Evolutionary conservation across 805 yeast genomes (phyloP).

Genomic region (Wickerhamomyces canadensis): DNA sequence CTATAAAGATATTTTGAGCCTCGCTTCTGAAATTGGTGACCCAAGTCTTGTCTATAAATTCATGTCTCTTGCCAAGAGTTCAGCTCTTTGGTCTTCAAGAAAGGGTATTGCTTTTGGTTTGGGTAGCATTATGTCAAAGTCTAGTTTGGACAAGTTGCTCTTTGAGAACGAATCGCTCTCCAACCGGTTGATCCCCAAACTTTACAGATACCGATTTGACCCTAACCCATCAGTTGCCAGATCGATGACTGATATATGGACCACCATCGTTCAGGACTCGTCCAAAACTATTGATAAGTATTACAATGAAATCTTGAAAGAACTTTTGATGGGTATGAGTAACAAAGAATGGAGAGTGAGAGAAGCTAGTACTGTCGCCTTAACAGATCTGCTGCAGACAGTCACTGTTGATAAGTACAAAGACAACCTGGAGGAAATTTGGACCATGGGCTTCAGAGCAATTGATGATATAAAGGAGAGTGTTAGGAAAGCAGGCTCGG

Average conservation of each 20-base stretch:
- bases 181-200: constrained; percentile 65
- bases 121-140: constrained; percentile 76
- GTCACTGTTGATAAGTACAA: constrained; percentile 47
- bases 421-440: constrained; percentile 53
- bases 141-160: constrained; percentile 61
- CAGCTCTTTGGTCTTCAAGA: constrained; percentile 87
- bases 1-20: constrained; percentile 78
- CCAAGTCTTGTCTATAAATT: constrained; percentile 91
- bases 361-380: constrained; percentile 76
- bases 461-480: constrained; percentile 95
- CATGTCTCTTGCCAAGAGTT: constrained; percentile 85
- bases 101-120: constrained; percentile 93
- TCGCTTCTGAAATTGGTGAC: constrained; percentile 94
- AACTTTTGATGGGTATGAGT: constrained; percentile 63
- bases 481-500: constrained; percentile 76
- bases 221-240: constrained; percentile 69
- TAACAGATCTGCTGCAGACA: constrained; percentile 64
- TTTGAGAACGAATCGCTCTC: constrained; percentile 49
- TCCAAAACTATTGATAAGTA: constrained; percentile 47
- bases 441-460: constrained; percentile 83
- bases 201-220: constrained; percentile 81
- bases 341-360: constrained; percentile 90
- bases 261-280: constrained; percentile 53
- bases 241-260: constrained; percentile 90
- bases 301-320: constrained; percentile 55